Evolutionary conservation across 208 protist genomes (phyloP).

Genomic region (Leishmania amazonensis): DNA sequence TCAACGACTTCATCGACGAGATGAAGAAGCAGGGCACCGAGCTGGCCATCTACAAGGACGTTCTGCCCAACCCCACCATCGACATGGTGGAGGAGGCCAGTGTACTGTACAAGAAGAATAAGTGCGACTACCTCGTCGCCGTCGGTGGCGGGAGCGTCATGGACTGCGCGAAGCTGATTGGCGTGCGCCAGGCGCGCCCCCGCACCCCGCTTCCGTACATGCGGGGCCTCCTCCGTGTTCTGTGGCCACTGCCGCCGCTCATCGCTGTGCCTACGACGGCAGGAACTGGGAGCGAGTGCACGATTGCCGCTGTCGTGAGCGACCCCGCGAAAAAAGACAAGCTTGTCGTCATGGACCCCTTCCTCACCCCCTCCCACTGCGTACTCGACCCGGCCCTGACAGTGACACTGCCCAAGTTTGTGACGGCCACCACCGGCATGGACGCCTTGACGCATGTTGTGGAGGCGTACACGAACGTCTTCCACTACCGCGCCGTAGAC

Average conservation of each 20-base stretch:
- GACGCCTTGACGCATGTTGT: slow-evolving; percentile 87
- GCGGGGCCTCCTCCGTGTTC: slow-evolving; percentile 49
- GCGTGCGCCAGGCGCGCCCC: slow-evolving; percentile 54
- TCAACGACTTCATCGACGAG: slow-evolving; percentile 34
- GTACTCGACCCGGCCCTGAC: slow-evolving; percentile 83
- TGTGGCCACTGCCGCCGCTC: slow-evolving; percentile 51
- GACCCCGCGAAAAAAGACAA: slow-evolving; percentile 52
- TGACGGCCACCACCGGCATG: slow-evolving; percentile 83
- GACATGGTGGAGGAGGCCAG: slow-evolving; percentile 44
- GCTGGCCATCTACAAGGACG: slow-evolving; percentile 48
- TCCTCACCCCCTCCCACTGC: slow-evolving; percentile 68
- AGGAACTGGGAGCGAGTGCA: slow-evolving; percentile 89
- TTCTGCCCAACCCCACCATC: slow-evolving; percentile 59
- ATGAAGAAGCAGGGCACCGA: slow-evolving; percentile 38
- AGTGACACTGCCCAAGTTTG: slow-evolving; percentile 63
- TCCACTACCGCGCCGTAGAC: slow-evolving; percentile 52
- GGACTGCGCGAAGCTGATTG: slow-evolving; percentile 85
- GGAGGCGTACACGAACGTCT: slow-evolving; percentile 72
- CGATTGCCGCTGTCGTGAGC: slow-evolving; percentile 76
- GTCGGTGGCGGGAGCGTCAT: slow-evolving; percentile 88
- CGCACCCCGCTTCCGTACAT: slow-evolving; percentile 47
- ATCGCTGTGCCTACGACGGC: slow-evolving; percentile 84
- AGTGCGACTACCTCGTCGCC: slow-evolving; percentile 71
- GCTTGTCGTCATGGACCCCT: slow-evolving; percentile 62
- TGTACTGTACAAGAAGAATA: slow-evolving; percentile 32